phyloP scores from a whole-genome alignment of 192 early-diverging fungal species.

The Radiomyces spectabilis region DNA sequence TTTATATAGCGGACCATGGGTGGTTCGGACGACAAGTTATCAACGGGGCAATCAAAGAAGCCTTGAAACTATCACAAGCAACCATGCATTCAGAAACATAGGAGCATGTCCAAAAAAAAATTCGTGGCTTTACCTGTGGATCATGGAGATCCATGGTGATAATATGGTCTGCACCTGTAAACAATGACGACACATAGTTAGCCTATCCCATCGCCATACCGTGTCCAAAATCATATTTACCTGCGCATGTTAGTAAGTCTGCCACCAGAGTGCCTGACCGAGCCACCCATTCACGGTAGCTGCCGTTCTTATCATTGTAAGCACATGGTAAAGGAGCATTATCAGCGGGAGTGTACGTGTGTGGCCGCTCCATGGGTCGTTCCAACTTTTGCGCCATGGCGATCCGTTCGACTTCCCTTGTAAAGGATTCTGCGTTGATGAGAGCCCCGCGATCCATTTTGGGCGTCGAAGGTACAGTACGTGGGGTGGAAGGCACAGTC shows the following conservation, averaged over 20 bases:
- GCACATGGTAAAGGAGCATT: too few relatives aligned
- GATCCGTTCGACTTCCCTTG: constrained; percentile 82
- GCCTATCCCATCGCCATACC: too few relatives aligned
- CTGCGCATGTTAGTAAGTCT: constrained; percentile 78
- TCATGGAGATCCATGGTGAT: constrained; percentile 98
- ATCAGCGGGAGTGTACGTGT: too few relatives aligned
- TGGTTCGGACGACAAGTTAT: constrained; percentile 87
- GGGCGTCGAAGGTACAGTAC: neutral
- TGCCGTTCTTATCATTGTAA: too few relatives aligned
- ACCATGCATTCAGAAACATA: too few relatives aligned
- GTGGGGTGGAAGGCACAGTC: constrained; percentile 3
- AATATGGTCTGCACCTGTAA: constrained; percentile 78
- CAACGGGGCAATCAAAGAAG: constrained; percentile 91
- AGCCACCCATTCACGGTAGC: constrained; percentile 88
- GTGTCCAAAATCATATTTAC: constrained; percentile 29
- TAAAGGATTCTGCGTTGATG: too few relatives aligned
- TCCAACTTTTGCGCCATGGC: too few relatives aligned
- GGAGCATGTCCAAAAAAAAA: too few relatives aligned
- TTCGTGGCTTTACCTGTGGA: constrained; percentile 71
- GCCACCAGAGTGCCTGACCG: constrained; percentile 86
- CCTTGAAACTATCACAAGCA: constrained; percentile 74
- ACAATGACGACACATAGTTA: neutral
- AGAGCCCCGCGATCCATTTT: too few relatives aligned
- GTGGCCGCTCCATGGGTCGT: constrained; percentile 49
- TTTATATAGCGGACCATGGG: constrained; percentile 84